Conservation (phyloP, 192 early-diverging fungal genomes). For the Backusella circina region DNA sequence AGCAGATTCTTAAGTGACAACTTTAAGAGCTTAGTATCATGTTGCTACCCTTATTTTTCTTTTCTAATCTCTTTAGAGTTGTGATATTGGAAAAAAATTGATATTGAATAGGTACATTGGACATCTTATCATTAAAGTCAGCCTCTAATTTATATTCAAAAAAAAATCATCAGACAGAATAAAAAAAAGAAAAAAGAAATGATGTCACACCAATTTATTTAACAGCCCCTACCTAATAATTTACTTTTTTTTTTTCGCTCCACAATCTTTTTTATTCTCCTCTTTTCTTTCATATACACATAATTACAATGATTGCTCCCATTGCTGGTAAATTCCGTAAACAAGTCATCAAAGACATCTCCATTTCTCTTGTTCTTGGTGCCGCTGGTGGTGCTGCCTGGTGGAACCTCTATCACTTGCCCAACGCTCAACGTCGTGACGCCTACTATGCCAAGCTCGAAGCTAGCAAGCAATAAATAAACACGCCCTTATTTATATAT, state of each 20-base stretch:
- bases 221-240: background rate
- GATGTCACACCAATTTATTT: background rate
- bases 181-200: background rate
- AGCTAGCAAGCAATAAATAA: slow-evolving; percentile 30
- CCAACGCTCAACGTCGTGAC: slow-evolving; percentile 30
- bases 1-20: no score
- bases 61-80: no score
- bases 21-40: no score
- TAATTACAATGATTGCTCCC: slow-evolving; percentile 37
- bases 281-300: background rate
- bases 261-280: background rate
- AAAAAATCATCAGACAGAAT: background rate
- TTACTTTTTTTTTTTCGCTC: background rate
- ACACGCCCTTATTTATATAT: background rate
- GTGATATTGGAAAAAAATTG: no score
- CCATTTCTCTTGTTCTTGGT: slow-evolving; percentile 35
- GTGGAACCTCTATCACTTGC: slow-evolving; percentile 41
- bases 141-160: background rate
- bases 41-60: no score
- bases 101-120: no score
- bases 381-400: slow-evolving; percentile 39
- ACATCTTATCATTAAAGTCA: no score
- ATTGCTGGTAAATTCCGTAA: slow-evolving; percentile 46
- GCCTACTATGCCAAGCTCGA: slow-evolving; percentile 43
- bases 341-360: slow-evolving; percentile 38